Percentiles rank a stretch among this genome's conserved stretches.
phyloP scores from a whole-genome alignment of 495 filamentous ascomycete genomes.

The Talaromyces wortmannii region DNA sequence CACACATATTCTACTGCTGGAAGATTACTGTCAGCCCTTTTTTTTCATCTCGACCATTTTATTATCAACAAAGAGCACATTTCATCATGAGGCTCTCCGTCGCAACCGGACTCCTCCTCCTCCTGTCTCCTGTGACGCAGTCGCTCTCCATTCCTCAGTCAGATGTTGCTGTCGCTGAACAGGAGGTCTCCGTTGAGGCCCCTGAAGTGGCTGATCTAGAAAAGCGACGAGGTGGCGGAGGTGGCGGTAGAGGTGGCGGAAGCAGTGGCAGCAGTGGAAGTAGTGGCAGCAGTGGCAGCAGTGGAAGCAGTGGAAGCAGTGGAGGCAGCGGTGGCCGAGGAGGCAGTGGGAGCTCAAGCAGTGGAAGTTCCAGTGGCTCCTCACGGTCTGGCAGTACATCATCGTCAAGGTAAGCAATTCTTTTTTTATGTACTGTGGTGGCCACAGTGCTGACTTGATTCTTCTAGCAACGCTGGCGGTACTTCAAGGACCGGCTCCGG shows the following conservation, averaged over 20 bases:
- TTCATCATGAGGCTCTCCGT: slow-evolving; percentile 25
- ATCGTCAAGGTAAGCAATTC: not conserved
- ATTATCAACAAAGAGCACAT: not conserved
- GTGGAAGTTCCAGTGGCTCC: slow-evolving; percentile 12
- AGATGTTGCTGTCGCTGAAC: slow-evolving; percentile 13
- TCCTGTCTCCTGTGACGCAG: slow-evolving; percentile 21
- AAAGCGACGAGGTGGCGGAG: slow-evolving; percentile 43
- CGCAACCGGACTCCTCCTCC: slow-evolving; percentile 16
- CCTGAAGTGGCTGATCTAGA: slow-evolving; percentile 23
- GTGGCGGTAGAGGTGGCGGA: slow-evolving; percentile 24
- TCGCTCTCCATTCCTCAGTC: slow-evolving; percentile 18
- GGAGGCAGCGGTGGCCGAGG: slow-evolving; percentile 10
- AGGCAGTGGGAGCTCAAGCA: slow-evolving; percentile 14
- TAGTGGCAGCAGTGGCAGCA: slow-evolving; percentile 15
- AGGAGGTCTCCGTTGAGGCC: slow-evolving; percentile 9
- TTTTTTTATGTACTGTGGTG: slow-evolving; percentile 2
- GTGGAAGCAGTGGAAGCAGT: slow-evolving; percentile 5
- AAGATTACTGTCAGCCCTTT: not conserved
- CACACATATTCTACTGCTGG: too few relatives aligned
- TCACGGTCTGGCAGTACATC: slow-evolving; percentile 6
- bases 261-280: slow-evolving; percentile 19
- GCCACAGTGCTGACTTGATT: not conserved
- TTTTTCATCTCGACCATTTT: not conserved
- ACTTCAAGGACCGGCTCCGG: slow-evolving; percentile 61
- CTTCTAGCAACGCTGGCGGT: slow-evolving; percentile 51